Percentiles rank a stretch among this genome's conserved stretches.
phyloP scores from a whole-genome alignment of 2,329 filamentous ascomycete species.

The Decorospora gaudefroyi region DNA sequence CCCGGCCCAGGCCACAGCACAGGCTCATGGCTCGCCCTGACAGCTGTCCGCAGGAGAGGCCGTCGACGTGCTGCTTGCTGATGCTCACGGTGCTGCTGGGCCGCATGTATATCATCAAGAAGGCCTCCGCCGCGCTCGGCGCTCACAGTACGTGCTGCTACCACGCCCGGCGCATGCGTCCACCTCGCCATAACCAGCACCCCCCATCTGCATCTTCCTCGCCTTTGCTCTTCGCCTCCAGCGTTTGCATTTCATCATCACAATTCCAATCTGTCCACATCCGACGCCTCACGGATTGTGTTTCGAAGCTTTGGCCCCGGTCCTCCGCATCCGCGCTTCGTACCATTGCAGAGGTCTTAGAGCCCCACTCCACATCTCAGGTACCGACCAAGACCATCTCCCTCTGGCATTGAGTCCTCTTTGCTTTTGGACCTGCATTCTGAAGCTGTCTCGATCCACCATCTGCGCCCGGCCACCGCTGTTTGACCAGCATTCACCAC shows the following conservation, averaged over 20 bases:
- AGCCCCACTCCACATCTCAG: conserved; percentile 31
- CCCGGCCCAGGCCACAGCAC: conserved; percentile 23
- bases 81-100: conserved; percentile 28
- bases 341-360: conserved; percentile 40
- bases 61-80: conserved; percentile 34
- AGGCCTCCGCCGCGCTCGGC: conserved; percentile 32
- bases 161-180: conserved; percentile 14
- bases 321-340: conserved; percentile 39
- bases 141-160: conserved; percentile 13
- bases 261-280: conserved; percentile 21
- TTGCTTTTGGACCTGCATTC: conserved; percentile 32
- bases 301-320: conserved; percentile 45
- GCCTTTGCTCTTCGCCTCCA: conserved; percentile 13
- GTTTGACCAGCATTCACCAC: conserved; percentile 20
- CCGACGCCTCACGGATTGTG: conserved; percentile 39
- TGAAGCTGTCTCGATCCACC: conserved; percentile 27
- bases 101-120: conserved; percentile 34
- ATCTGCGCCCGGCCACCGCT: conserved; percentile 26
- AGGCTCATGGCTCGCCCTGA: conserved; percentile 29
- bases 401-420: conserved; percentile 24
- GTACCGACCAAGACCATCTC: conserved; percentile 28
- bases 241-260: conserved; percentile 35
- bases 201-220: conserved; percentile 13
- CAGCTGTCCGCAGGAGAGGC: conserved; percentile 25
- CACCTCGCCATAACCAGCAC: conserved; percentile 8